A percentile compares a stretch with the other conserved stretches of the same genome.
These are phyloP conservation scores for Telfairia occidentalis DNA, from an alignment of 331 rosid species.

Conservation along the genomic window DNA sequence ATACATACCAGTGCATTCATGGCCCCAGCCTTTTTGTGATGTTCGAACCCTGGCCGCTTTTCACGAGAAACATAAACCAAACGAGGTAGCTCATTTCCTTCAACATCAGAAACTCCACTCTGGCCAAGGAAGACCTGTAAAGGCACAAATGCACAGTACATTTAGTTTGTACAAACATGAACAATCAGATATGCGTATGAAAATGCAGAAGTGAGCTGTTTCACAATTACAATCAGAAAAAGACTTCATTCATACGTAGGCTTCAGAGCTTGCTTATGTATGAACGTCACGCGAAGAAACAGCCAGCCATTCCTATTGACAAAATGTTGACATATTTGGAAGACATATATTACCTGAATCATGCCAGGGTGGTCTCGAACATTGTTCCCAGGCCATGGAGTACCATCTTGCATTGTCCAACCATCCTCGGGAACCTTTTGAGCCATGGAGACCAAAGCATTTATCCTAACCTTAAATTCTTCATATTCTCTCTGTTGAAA, in stretches of 20 bases:
- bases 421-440: conserved; percentile 97
- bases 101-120: conserved; percentile 70
- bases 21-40: conserved; percentile 98
- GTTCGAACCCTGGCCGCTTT: conserved; percentile 95
- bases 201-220: not conserved
- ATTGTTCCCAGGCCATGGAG: conserved; percentile 96
- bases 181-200: not conserved
- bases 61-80: conserved; percentile 88
- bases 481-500: conserved; percentile 74
- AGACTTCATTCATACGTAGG: not conserved
- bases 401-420: conserved; percentile 99
- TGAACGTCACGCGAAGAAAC: not conserved
- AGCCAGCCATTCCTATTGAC: not conserved
- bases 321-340: not conserved
- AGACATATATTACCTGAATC: conserved; percentile 66
- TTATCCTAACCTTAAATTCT: conserved; percentile 83
- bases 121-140: conserved; percentile 85
- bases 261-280: not conserved
- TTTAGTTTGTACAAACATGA: not conserved
- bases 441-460: conserved; percentile 74
- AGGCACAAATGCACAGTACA: not conserved
- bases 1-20: conserved; percentile 78
- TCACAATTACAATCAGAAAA: not conserved
- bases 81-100: conserved; percentile 82
- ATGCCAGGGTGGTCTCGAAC: conserved; percentile 99